phyloP scores from a whole-genome alignment of 2,329 filamentous ascomycete species.

The Fusarium mexicanum region DNA sequence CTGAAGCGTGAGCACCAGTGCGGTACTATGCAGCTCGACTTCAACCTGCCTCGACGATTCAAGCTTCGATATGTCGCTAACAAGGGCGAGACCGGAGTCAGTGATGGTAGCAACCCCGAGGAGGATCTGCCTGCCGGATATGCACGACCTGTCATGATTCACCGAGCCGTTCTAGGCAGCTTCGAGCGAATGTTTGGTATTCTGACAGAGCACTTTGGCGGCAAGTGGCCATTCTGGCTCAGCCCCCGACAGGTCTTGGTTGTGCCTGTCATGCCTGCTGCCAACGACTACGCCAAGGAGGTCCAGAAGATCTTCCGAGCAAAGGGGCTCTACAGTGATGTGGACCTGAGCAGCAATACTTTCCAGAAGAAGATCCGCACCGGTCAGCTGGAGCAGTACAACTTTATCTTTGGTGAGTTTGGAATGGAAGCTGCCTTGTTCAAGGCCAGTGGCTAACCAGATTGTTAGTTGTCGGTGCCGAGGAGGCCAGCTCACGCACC shows the following conservation, averaged over 20 bases:
- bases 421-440: neutral
- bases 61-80: constrained; percentile 61
- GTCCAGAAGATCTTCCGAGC: constrained; percentile 74
- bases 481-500: constrained; percentile 67
- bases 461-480: constrained; percentile 65
- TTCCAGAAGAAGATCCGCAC: constrained; percentile 91
- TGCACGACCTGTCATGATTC: constrained; percentile 85
- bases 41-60: constrained; percentile 70
- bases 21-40: constrained; percentile 93
- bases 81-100: constrained; percentile 54
- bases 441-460: constrained; percentile 20
- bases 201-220: constrained; percentile 83
- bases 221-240: constrained; percentile 91
- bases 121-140: constrained; percentile 71
- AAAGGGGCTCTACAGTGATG: constrained; percentile 73
- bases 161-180: constrained; percentile 81
- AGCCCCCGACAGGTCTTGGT: constrained; percentile 79
- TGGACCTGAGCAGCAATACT: constrained; percentile 72
- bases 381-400: constrained; percentile 82
- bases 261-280: constrained; percentile 75
- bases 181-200: constrained; percentile 77
- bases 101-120: constrained; percentile 54
- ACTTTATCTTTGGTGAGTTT: constrained; percentile 76
- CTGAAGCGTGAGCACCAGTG: constrained; percentile 71
- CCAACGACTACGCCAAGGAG: constrained; percentile 81